Conservation (phyloP, 768 basidiomycete genomes). For the Termitomyces sp. region DNA sequence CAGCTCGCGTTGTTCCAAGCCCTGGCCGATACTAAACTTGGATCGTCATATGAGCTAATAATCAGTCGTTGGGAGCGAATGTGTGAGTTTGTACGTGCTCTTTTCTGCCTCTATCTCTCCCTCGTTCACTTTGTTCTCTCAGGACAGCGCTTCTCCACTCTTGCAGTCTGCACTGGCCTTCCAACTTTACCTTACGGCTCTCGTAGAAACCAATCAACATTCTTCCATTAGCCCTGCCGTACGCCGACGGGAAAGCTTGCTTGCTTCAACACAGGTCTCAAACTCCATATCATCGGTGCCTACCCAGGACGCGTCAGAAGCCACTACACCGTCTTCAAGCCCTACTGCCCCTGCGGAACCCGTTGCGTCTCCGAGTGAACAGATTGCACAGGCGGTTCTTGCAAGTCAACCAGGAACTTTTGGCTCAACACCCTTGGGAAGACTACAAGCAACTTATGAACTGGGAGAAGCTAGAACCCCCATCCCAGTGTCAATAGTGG, state of each 20-base stretch:
- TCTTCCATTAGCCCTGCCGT: conserved; percentile 62
- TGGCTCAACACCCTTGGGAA: conserved; percentile 33
- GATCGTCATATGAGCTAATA: conserved; percentile 67
- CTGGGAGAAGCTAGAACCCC: conserved; percentile 51
- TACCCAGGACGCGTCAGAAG: conserved; percentile 9
- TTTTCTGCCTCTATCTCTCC: neutral
- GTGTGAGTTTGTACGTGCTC: conserved; percentile 71
- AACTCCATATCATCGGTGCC: neutral
- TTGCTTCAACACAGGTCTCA: conserved; percentile 31
- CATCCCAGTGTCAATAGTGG: conserved; percentile 77
- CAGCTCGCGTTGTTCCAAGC: conserved; percentile 72
- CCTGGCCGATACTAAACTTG: conserved; percentile 58
- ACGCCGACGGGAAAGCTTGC: conserved; percentile 62
- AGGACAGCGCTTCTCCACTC: conserved; percentile 71
- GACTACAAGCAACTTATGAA: conserved; percentile 37
- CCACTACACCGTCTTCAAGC: conserved; percentile 12
- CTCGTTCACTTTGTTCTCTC: conserved; percentile 11
- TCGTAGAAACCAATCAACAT: conserved; percentile 56
- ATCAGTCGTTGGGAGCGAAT: conserved; percentile 81
- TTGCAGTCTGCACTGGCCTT: conserved; percentile 71
- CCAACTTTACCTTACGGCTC: conserved; percentile 67
- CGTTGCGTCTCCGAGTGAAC: conserved; percentile 26
- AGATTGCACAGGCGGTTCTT: conserved; percentile 48
- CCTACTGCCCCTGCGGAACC: conserved; percentile 10
- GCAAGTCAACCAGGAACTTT: conserved; percentile 27